Evolutionary conservation across 2,329 filamentous ascomycete species (phyloP).

Genomic region (Fusarium globosum): DNA sequence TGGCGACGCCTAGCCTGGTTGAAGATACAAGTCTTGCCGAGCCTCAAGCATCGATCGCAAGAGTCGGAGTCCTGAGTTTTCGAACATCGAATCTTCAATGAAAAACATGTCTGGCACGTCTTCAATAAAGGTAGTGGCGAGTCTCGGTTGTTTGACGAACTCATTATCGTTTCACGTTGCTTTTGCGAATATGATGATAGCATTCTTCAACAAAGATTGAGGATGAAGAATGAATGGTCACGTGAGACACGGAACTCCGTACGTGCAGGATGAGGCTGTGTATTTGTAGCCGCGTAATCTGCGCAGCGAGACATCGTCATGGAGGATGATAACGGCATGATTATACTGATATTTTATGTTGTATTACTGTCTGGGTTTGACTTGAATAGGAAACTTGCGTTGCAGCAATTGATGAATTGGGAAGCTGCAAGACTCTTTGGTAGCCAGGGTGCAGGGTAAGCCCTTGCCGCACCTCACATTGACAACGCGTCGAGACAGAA

Average conservation of each 20-base stretch:
- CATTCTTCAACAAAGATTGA: background rate
- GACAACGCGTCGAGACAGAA: background rate
- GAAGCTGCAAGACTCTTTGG: too few species aligned
- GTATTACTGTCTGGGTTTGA: fast-evolving
- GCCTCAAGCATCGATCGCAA: conserved; percentile 48
- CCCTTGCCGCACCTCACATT: too few species aligned
- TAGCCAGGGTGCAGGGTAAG: background rate
- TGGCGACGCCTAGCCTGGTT: conserved; percentile 44
- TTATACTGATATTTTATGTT: background rate
- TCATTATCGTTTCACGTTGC: conserved; percentile 9
- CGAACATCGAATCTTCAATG: conserved; percentile 48
- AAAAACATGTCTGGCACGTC: conserved; percentile 49
- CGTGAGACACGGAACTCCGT: conserved; percentile 6
- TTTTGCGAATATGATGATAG: background rate
- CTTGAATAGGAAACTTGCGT: fast-evolving
- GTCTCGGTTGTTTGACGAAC: background rate
- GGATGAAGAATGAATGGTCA: background rate
- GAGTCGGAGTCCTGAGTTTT: conserved; percentile 46
- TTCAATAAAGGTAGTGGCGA: conserved; percentile 25
- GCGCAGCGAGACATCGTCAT: background rate
- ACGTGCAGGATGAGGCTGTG: conserved; percentile 8
- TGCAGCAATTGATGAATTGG: background rate
- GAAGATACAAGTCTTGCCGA: conserved; percentile 49
- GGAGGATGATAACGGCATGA: background rate
- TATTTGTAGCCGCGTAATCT: conserved; percentile 6